A percentile compares a stretch with the other conserved stretches of the same genome.
Evolutionary conservation across 306 rosid genomes (phyloP).

Genomic region (Erythrophleum fordii): DNA sequence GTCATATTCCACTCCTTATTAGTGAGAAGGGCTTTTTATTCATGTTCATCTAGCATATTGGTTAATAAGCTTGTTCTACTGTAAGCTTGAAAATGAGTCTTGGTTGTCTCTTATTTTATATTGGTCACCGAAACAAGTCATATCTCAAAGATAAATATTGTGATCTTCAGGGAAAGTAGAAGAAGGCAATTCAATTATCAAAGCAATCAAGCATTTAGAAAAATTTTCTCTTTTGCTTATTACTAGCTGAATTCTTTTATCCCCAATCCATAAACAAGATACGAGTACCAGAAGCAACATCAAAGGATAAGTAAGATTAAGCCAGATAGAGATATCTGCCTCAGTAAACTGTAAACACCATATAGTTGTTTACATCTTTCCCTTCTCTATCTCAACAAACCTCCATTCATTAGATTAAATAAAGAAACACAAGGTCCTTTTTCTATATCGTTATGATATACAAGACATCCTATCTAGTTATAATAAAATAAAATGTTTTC

Average conservation of each 20-base stretch:
- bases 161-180: slow-evolving; percentile 13
- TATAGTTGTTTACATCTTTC: not conserved
- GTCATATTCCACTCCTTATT: not conserved
- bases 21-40: not conserved
- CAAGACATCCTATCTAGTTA: not conserved
- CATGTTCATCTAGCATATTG: slow-evolving; percentile 21
- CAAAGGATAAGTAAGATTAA: not conserved
- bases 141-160: slow-evolving; percentile 25
- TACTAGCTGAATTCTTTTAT: not conserved
- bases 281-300: not conserved
- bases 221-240: not conserved
- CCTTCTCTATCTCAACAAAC: not conserved
- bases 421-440: not conserved
- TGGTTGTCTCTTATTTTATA: not conserved
- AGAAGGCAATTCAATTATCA: slow-evolving; percentile 5
- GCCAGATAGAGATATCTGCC: not conserved
- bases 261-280: not conserved
- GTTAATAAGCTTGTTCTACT: slow-evolving; percentile 32
- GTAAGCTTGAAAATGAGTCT: not conserved
- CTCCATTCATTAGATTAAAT: not conserved
- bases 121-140: not conserved
- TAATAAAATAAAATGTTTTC: not conserved
- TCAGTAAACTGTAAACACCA: not conserved
- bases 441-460: not conserved
- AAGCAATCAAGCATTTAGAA: not conserved